Base-by-base conservation (phyloP, 768 basidiomycete genomes). In the Termitomyces sp. region DNA sequence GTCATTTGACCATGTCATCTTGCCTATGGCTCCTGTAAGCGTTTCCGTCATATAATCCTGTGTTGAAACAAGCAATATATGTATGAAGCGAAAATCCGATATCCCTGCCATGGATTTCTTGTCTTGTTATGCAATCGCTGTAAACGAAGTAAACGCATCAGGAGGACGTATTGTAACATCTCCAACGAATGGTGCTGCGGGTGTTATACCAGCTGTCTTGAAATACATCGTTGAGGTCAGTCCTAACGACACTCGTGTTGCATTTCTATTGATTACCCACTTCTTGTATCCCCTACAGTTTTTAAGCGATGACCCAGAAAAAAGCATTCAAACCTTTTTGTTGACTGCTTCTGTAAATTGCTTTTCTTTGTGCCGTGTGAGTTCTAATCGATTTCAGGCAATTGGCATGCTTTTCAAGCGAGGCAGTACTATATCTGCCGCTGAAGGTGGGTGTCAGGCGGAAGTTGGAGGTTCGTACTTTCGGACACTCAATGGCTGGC, bases 371-470 rank as follows among this genome's bases (percentile, higher is more conserved):
- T 39, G 13, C 8, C 22, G 20, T 50, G 42, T 24, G 55, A 52
- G 66, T 30, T 60, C 13, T 6, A 13, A 41, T 6, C 61, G 37
- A 30, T 45, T 54, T 18, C 53, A 91, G 89, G 89, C 95, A 9
- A 75, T 96, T 55, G 94, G 95, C 16, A 97, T 97, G 95, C 76
- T 97, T 34, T 96, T 94, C 78, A 98, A 98, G 70, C 85, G 95
- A 59, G 94, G 95, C n/a, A 93, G 93, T 61, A 96, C 95, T 2
- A 97, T 98, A 53, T 92, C 90, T 49, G 95, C 95, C 15, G 95
- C 96, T 0, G 96, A 98, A 73, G 95, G 95, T 20, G 94, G 87
- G 12, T 96, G 94, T 70, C 92, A 94, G 75, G 94, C 94, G 20
- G 94, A 96, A 76, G 95, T 98, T 4, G 95, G 95, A 70, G 89